A percentile compares a stretch with the other conserved stretches of the same genome.
Conservation (phyloP, 257 asterid genomes). For the Nicotiana tomentosiformis region DNA sequence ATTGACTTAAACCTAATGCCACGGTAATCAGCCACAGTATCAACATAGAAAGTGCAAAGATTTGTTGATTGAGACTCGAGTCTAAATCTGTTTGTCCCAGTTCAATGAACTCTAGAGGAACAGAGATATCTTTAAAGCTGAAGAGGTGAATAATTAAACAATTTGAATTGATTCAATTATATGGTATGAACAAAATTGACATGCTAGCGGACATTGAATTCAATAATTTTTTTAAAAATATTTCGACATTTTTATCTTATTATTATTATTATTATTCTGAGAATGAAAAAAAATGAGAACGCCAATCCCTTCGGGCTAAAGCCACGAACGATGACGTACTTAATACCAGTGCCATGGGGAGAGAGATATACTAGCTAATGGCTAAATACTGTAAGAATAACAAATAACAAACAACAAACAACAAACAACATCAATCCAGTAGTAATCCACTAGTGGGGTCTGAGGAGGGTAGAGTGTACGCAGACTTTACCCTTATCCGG, state of each 20-base stretch:
- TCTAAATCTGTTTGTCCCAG: background rate
- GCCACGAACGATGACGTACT: background rate
- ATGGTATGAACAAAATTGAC: background rate
- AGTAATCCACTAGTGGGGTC: too few relatives aligned
- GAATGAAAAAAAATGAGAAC: background rate
- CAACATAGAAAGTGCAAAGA: constrained; percentile 6
- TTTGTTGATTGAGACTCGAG: constrained; percentile 7
- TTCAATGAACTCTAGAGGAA: background rate
- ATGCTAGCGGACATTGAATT: background rate
- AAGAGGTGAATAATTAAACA: background rate
- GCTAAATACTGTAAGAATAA: background rate
- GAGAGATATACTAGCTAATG: background rate
- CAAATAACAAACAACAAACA: too few relatives aligned
- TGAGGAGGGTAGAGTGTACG: too few relatives aligned
- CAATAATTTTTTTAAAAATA: background rate
- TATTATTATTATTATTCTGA: background rate
- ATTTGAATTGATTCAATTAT: background rate
- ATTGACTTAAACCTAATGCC: background rate
- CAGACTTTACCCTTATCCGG: too few relatives aligned
- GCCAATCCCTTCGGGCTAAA: background rate
- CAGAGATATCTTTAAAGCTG: background rate
- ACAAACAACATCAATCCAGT: too few relatives aligned
- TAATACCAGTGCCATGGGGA: background rate
- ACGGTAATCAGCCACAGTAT: background rate
- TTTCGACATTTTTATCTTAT: background rate